Base-by-base conservation (phyloP, 257 asterid species). In the Ballota nigra region DNA sequence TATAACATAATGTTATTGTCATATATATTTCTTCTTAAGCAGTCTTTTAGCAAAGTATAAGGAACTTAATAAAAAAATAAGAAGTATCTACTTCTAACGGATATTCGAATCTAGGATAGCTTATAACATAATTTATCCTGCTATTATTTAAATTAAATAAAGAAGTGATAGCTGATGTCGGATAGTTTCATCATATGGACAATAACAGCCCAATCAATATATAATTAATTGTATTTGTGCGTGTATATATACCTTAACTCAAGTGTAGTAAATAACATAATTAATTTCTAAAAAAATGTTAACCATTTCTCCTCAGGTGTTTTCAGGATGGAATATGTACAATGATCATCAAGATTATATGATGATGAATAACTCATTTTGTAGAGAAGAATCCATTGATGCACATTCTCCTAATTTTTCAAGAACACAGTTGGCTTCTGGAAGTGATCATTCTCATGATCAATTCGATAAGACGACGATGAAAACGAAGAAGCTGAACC, bases 401-500 rank as follows among this genome's bases (percentile, higher is more conserved):
- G 75, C 28, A 0, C 83, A 61, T 8, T 83, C 85, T 55, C 83
- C 83, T 63, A 43, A 58, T 24, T 40, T 76, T 19, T 74, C 82
- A 5, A 51, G 18, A 11, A 8, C 36, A 13, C 66, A 26, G 1
- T 3, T 3, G 2, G 2, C 18, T 15, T 78, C 47, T 0, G 62
- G 8, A 29, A 71, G 22, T n/a, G n/a, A n/a, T n/a, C n/a, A n/a
- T n/a, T n/a, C n/a, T n/a, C n/a, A n/a, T 59, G 68, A 62, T 0
- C 68, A 47, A 11, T 41, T 73, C 0, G 80, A 69, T 20, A 43
- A 51, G 52, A 66, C 2, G 31, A 63, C 4, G 62, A 71, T 31
- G 68, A 5, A 22, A 82, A 6, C 62, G 1, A 88, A 84, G 86
- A 89, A 87, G 81, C 75, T 86, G 52, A 83, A 86, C 75, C 97